A percentile compares a stretch with the other conserved stretches of the same genome.
phyloP scores from a whole-genome alignment of 23 red algal genomes.

The Gracilaria vermiculophylla region DNA sequence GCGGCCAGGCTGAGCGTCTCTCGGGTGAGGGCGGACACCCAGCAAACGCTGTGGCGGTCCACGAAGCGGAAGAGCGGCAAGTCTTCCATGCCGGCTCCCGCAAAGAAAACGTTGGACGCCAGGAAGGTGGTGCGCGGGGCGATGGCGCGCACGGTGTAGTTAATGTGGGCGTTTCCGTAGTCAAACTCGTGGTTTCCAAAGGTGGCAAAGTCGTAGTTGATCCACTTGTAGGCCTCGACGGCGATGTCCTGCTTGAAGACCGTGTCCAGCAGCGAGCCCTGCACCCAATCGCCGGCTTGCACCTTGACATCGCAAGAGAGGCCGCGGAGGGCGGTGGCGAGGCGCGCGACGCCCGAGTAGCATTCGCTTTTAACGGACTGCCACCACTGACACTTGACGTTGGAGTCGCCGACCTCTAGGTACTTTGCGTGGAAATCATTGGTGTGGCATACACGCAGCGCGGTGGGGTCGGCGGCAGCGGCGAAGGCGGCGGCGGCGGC shows the following conservation, averaged over 20 bases:
- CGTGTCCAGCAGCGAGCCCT: conserved; percentile 46
- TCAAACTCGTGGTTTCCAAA: conserved; percentile 70
- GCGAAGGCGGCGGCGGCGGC: too few species aligned
- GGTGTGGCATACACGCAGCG: conserved; percentile 14
- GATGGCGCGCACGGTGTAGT: conserved; percentile 27
- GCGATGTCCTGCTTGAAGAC: conserved; percentile 44
- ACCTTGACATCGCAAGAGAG: conserved; percentile 40
- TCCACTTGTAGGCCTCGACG: conserved; percentile 50
- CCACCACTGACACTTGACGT: conserved; percentile 47
- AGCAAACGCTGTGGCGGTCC: conserved; percentile 28
- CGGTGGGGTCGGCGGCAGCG: too few species aligned
- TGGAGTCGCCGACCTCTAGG: conserved; percentile 28
- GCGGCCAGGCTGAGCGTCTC: background rate
- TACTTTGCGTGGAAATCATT: conserved; percentile 68
- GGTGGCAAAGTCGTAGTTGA: conserved; percentile 53
- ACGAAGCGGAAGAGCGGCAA: conserved; percentile 8
- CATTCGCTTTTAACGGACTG: conserved; percentile 16
- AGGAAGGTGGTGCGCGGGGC: conserved; percentile 24
- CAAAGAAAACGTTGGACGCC: conserved; percentile 49
- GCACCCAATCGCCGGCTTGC: conserved; percentile 53
- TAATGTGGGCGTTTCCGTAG: conserved; percentile 14
- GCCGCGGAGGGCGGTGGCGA: conserved; percentile 12
- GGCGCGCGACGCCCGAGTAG: conserved; percentile 46
- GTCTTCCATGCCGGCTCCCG: conserved; percentile 21
- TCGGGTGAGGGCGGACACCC: conserved; percentile 36